Percentiles rank a stretch among this genome's conserved stretches.
Evolutionary conservation across 108 stramenopile species (phyloP).

Genomic region (Discostella pseudostelligera): DNA sequence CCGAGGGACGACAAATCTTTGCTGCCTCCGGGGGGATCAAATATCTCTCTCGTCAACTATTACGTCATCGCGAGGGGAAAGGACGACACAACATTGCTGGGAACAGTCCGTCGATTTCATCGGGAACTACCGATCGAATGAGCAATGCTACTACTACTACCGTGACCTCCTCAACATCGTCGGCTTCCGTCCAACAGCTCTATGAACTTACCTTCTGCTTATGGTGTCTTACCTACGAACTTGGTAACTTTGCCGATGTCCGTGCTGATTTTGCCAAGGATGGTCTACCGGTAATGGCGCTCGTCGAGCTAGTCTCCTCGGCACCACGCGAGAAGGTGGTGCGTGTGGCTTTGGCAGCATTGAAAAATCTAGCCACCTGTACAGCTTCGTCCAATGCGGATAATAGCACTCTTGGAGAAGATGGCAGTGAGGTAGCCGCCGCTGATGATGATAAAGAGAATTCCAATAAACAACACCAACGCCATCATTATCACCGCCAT

Average conservation of each 20-base stretch:
- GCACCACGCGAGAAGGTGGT: slow-evolving; percentile 89
- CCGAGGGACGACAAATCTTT: slow-evolving; percentile 76
- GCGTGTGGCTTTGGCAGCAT: slow-evolving; percentile 70
- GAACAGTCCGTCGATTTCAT: not conserved
- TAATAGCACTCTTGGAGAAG: not conserved
- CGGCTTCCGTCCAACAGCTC: slow-evolving; percentile 87
- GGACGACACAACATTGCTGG: not conserved
- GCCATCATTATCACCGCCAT: too few relatives aligned
- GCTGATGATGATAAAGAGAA: too few relatives aligned
- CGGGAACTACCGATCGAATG: not conserved
- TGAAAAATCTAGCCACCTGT: slow-evolving; percentile 68
- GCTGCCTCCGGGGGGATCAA: slow-evolving; percentile 84
- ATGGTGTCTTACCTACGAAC: slow-evolving; percentile 92
- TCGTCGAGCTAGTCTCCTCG: slow-evolving; percentile 65
- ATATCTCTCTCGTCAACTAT: slow-evolving; percentile 83
- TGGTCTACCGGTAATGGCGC: slow-evolving; percentile 57
- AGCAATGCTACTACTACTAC: not conserved
- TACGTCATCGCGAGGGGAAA: slow-evolving; percentile 50
- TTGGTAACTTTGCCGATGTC: slow-evolving; percentile 62
- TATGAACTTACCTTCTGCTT: slow-evolving; percentile 95
- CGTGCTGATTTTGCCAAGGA: slow-evolving; percentile 82
- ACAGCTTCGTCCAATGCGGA: slow-evolving; percentile 9
- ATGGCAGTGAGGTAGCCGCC: too few relatives aligned
- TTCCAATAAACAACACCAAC: too few relatives aligned
- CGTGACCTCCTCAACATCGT: slow-evolving; percentile 26